A percentile compares a stretch with the other conserved stretches of the same genome.
These are phyloP conservation scores for Macadamia integrifolia DNA, from an alignment of 164 flowering plant species.

Conservation along the genomic window DNA sequence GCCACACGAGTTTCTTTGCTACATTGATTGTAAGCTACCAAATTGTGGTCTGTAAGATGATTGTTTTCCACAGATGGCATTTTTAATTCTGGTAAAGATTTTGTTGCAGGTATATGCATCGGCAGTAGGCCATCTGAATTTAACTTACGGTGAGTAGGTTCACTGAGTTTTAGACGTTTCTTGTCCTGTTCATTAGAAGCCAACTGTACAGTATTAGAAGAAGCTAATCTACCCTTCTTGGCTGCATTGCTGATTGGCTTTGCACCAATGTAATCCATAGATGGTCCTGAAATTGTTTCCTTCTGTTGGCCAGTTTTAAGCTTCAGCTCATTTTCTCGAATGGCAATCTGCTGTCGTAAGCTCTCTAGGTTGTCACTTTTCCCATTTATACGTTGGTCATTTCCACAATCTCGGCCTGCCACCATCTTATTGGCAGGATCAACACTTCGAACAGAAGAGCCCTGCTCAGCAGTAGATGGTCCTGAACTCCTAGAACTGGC, in stretches of 20 bases:
- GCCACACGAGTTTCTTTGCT: conserved; percentile 19
- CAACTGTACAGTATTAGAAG: conserved; percentile 17
- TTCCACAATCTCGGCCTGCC: conserved; percentile 25
- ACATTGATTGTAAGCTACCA: conserved; percentile 8
- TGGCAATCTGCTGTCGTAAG: conserved; percentile 73
- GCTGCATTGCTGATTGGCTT: conserved; percentile 17
- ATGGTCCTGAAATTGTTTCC: conserved; percentile 28
- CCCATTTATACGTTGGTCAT: conserved; percentile 25
- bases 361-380: conserved; percentile 46
- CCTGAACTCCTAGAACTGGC: conserved; percentile 25
- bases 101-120: conserved; percentile 11
- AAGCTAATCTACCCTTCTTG: conserved; percentile 20
- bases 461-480: conserved; percentile 24
- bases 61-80: conserved; percentile 11
- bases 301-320: conserved; percentile 40
- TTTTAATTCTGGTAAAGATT: conserved; percentile 16
- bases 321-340: conserved; percentile 62
- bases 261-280: conserved; percentile 13
- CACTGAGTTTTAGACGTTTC: conserved; percentile 44
- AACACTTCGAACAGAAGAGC: conserved; percentile 21
- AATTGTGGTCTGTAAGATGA: conserved; percentile 6
- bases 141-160: conserved; percentile 17
- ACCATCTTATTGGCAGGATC: conserved; percentile 20
- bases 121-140: conserved; percentile 18
- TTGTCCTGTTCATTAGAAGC: conserved; percentile 35